These are phyloP conservation scores for Moesziomyces aphidis DNA, from an alignment of 1,284 basidiomycete genomes.

Conservation along the genomic window DNA sequence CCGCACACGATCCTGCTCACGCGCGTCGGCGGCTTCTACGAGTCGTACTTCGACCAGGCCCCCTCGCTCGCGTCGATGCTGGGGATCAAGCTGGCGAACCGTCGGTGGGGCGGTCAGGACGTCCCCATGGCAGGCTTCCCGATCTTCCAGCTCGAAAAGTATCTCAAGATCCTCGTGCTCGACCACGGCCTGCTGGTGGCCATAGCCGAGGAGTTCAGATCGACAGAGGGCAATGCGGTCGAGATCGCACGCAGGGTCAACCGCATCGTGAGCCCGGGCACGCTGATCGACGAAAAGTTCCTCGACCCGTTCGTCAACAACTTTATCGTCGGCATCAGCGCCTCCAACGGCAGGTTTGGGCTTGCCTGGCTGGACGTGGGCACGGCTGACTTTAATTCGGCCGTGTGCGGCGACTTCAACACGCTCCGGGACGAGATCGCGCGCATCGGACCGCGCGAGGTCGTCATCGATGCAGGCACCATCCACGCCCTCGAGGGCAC, in stretches of 20 bases:
- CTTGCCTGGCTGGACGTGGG: constrained; percentile 66
- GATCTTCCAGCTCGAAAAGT: constrained; percentile 63
- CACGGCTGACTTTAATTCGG: constrained; percentile 63
- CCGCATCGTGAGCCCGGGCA: constrained; percentile 62
- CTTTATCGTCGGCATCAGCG: constrained; percentile 55
- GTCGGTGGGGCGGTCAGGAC: constrained; percentile 55
- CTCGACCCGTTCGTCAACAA: constrained; percentile 65
- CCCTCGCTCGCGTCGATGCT: constrained; percentile 50
- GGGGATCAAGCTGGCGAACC: constrained; percentile 61
- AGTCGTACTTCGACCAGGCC: constrained; percentile 66
- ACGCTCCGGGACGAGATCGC: constrained; percentile 62
- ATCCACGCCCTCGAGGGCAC: constrained; percentile 4
- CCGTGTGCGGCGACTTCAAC: constrained; percentile 43
- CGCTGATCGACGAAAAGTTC: constrained; percentile 65
- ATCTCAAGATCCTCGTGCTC: constrained; percentile 63
- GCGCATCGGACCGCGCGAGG: constrained; percentile 56
- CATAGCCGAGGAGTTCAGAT: constrained; percentile 62
- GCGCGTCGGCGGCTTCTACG: constrained; percentile 66
- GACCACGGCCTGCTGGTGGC: constrained; percentile 62
- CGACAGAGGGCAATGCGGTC: constrained; percentile 13
- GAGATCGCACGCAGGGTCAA: constrained; percentile 57
- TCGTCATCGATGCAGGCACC: constrained; percentile 44
- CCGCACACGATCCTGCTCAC: constrained; percentile 63
- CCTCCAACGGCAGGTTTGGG: constrained; percentile 32
- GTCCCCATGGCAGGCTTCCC: constrained; percentile 67